Conservation (phyloP, 2,329 filamentous ascomycete genomes). For the Venturiaceae sp. region DNA sequence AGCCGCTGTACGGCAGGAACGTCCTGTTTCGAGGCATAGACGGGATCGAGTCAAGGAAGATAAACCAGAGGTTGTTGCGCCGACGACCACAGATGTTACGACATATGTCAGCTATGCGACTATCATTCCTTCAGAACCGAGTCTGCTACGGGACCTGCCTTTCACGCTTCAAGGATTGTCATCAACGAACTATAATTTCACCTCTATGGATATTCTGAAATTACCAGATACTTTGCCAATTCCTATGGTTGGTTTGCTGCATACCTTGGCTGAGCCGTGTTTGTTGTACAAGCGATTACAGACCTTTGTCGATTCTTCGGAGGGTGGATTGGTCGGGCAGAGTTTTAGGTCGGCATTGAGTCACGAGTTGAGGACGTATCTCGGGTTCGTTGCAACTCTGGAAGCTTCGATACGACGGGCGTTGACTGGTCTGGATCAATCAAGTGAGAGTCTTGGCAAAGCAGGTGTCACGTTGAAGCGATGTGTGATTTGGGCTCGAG, state of each 20-base stretch:
- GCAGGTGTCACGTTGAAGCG: constrained; percentile 88
- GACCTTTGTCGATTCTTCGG: constrained; percentile 69
- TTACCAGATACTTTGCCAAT: constrained; percentile 72
- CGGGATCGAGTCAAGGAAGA: constrained; percentile 5
- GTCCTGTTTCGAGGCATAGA: neutral
- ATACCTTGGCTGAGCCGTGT: constrained; percentile 85
- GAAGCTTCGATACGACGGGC: constrained; percentile 87
- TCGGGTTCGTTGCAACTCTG: constrained; percentile 81
- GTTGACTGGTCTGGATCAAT: constrained; percentile 62
- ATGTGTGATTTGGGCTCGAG: constrained; percentile 94
- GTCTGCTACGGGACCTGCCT: constrained; percentile 59
- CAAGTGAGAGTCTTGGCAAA: constrained; percentile 65
- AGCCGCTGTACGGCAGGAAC: neutral
- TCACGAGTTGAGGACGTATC: constrained; percentile 76
- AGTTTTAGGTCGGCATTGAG: constrained; percentile 82
- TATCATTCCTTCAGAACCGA: constrained; percentile 30
- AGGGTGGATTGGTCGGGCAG: constrained; percentile 73
- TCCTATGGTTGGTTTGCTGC: constrained; percentile 76
- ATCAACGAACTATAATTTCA: constrained; percentile 73
- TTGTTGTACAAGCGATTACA: constrained; percentile 78
- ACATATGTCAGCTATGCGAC: constrained; percentile 6
- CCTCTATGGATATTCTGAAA: constrained; percentile 57
- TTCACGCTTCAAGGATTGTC: constrained; percentile 90
- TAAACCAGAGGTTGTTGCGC: constrained; percentile 4
- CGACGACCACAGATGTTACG: neutral